These are phyloP conservation scores for Viola pubescens DNA, from an alignment of 441 rosid genomes.

Conservation along the genomic window DNA sequence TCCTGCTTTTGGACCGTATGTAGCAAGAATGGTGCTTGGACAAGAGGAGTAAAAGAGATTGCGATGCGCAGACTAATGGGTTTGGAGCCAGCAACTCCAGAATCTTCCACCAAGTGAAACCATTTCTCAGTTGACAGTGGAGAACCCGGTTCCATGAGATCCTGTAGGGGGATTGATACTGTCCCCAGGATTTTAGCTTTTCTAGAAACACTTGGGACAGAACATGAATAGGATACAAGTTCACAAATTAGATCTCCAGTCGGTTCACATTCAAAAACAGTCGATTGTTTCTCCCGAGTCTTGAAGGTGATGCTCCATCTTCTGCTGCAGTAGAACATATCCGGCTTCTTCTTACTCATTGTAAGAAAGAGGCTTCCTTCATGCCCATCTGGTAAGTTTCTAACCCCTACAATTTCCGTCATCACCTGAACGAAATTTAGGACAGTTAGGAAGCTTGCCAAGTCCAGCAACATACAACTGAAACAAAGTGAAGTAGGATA, in stretches of 20 bases:
- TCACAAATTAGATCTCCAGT: constrained; percentile 51
- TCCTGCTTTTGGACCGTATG: constrained; percentile 29
- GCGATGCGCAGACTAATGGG: constrained; percentile 47
- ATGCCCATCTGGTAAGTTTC: constrained; percentile 41
- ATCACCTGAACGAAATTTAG: constrained; percentile 32
- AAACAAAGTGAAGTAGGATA: constrained; percentile 6
- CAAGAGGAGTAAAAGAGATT: constrained; percentile 50
- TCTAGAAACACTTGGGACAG: neutral
- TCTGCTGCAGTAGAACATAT: constrained; percentile 4
- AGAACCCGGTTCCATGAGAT: constrained; percentile 37
- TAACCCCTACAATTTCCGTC: constrained; percentile 48
- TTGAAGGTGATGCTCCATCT: constrained; percentile 30
- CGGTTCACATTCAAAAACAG: constrained; percentile 54
- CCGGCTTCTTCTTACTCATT: constrained; percentile 30
- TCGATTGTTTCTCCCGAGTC: constrained; percentile 42
- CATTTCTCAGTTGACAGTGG: constrained; percentile 54
- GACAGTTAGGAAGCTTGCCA: too few relatives aligned
- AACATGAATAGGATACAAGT: constrained; percentile 20
- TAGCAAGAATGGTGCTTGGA: constrained; percentile 30
- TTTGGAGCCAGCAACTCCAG: constrained; percentile 22
- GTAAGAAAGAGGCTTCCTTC: constrained; percentile 37
- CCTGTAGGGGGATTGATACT: constrained; percentile 35
- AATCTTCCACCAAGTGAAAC: constrained; percentile 41
- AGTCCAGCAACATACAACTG: neutral
- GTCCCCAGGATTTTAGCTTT: constrained; percentile 33